A percentile compares a stretch with the other conserved stretches of the same genome.
phyloP scores from a whole-genome alignment of 495 filamentous ascomycete genomes.

The Extremus antarcticus region DNA sequence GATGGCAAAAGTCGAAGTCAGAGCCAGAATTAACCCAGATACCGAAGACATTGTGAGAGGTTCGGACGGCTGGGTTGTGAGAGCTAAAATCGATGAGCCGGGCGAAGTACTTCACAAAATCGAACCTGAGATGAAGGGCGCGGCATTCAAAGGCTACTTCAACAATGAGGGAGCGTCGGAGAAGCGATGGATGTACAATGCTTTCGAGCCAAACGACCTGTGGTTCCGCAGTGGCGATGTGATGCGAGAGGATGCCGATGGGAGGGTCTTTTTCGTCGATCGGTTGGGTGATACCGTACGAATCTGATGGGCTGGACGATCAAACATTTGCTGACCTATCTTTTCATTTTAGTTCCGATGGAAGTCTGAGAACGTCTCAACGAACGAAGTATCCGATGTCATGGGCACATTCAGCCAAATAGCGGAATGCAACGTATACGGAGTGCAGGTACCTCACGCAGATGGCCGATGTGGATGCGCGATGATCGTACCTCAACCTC shows the following conservation, averaged over 20 bases:
- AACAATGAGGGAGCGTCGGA: slow-evolving; percentile 51
- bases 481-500: slow-evolving; percentile 17
- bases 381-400: slow-evolving; percentile 61
- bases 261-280: slow-evolving; percentile 69
- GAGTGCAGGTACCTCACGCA: slow-evolving; percentile 51
- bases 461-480: slow-evolving; percentile 35
- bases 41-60: slow-evolving; percentile 28
- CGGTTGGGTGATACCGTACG: slow-evolving; percentile 67
- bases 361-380: slow-evolving; percentile 77
- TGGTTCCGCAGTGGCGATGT: slow-evolving; percentile 70
- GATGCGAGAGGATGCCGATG: slow-evolving; percentile 51
- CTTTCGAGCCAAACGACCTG: slow-evolving; percentile 61
- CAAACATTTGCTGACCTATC: not conserved
- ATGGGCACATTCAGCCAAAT: slow-evolving; percentile 56
- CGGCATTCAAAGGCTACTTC: slow-evolving; percentile 60
- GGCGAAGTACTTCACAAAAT: slow-evolving; percentile 76
- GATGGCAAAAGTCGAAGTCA: slow-evolving; percentile 20
- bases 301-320: not conserved
- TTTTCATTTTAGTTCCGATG: slow-evolving; percentile 29
- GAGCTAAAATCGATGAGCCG: slow-evolving; percentile 48
- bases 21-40: slow-evolving; percentile 27
- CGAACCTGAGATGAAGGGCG: slow-evolving; percentile 49
- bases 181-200: slow-evolving; percentile 58
- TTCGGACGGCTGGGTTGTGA: slow-evolving; percentile 59
- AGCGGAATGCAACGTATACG: slow-evolving; percentile 70